These are phyloP conservation scores for Phlyctochytrium arcticum DNA, from an alignment of 192 early-diverging fungal species.

Conservation along the genomic window DNA sequence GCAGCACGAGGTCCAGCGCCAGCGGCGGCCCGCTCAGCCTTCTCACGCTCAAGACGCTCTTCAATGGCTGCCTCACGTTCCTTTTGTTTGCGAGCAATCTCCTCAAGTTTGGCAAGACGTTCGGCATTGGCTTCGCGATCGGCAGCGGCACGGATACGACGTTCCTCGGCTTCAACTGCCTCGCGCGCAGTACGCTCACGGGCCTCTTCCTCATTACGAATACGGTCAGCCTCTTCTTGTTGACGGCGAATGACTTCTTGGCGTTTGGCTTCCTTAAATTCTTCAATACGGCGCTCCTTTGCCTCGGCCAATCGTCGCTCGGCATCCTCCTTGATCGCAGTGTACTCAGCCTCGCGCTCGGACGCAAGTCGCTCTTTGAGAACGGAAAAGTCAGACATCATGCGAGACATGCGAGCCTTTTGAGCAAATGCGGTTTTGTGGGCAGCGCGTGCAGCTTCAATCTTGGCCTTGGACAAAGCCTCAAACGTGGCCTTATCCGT, in stretches of 20 bases:
- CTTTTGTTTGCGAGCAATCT: slow-evolving; percentile 14
- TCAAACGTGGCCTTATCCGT: slow-evolving; percentile 77
- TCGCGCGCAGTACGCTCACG: slow-evolving; percentile 9
- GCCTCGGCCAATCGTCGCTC: slow-evolving; percentile 64
- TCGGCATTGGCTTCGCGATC: slow-evolving; percentile 30
- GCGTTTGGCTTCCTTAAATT: slow-evolving; percentile 51
- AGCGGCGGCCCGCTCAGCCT: slow-evolving; percentile 7
- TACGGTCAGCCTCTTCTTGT: slow-evolving; percentile 28
- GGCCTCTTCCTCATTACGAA: slow-evolving; percentile 21
- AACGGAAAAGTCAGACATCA: slow-evolving; percentile 73
- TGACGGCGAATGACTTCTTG: slow-evolving; percentile 37
- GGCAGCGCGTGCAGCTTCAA: slow-evolving; percentile 60
- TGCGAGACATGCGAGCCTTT: slow-evolving; percentile 77
- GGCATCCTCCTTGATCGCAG: slow-evolving; percentile 50
- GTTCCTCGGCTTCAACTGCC: slow-evolving; percentile 20
- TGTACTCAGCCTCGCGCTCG: slow-evolving; percentile 55
- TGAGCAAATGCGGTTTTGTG: slow-evolving; percentile 68
- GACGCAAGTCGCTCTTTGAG: slow-evolving; percentile 52
- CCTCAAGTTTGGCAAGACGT: slow-evolving; percentile 14
- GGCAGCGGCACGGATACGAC: slow-evolving; percentile 12
- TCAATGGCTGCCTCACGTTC: slow-evolving; percentile 30
- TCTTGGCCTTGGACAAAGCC: slow-evolving; percentile 62
- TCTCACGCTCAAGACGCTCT: slow-evolving; percentile 5
- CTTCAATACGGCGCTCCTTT: slow-evolving; percentile 65
- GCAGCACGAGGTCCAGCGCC: too few relatives aligned